Base-by-base conservation (phyloP, 1,284 basidiomycete species). In the Puccinia horiana region DNA sequence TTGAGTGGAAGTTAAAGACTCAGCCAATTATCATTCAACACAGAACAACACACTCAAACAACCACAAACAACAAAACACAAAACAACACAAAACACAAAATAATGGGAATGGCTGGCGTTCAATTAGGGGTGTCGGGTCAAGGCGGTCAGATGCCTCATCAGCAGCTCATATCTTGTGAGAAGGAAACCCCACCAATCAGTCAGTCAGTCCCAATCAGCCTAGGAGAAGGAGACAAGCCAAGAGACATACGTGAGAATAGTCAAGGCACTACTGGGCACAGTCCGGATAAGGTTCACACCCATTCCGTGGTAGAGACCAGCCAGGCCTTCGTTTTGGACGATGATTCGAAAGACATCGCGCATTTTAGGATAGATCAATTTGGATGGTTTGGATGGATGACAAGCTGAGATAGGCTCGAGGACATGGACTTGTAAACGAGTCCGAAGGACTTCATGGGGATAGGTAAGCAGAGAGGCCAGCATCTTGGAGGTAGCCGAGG, bases 361-460 rank as follows among this genome's bases (percentile, higher is more conserved):
- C 82, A 96, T 88, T 26, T 93, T 92, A 20, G 86, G 86, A 61
- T 83, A 78, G 61, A 83, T 82, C 56, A 76, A 49, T 47, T 63
- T 76, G 12, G 75, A 44, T 29, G 69, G 23, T 54, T 79, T 61
- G 6, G 18, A 42, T 40, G 44, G 42, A 47, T 77, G 49, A 20
- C 23, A 44, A 47, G 72, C 69, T 44, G 82, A 81, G 67, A 84
- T 83, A 76, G 40, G 44, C 16, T 58, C 26, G 79, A 81, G 90
- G 80, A 91, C 90, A 85, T 92, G 92, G 5, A 95, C 94, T 88
- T 98, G 95, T 52, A 97, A 88, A 6, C 95, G 91, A 37, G 95
- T 98, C 14, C 95, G 92, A 26, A 98, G 90, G 61, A 98, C 96
- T 88, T 98, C 95, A 87, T 98, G 95, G 0, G 96, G 96, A 87